phyloP scores from a whole-genome alignment of 768 basidiomycete genomes.

The Fomitopsis serialis region DNA sequence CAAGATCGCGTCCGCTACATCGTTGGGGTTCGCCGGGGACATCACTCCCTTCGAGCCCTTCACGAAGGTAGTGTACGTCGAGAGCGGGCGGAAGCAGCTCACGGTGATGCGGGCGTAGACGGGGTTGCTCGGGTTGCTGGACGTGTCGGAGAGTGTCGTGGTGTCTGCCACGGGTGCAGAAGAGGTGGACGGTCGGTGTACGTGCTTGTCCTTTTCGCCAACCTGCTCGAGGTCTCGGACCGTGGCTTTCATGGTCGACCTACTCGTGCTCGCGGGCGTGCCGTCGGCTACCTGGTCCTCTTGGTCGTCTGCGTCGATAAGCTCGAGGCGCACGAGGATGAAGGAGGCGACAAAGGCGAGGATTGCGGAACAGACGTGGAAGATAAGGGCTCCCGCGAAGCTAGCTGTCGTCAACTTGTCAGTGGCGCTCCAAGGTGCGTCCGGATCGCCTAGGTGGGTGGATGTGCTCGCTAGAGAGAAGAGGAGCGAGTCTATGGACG shows the following conservation, averaged over 20 bases:
- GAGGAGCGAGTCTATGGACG: conserved; percentile 51
- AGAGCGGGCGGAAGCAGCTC: conserved; percentile 1
- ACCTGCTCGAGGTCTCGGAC: background rate
- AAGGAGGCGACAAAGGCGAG: conserved; percentile 52
- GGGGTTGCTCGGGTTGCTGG: background rate
- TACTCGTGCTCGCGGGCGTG: background rate
- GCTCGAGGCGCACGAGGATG: conserved; percentile 48
- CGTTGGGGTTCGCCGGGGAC: background rate
- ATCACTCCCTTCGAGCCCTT: background rate
- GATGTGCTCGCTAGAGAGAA: conserved; percentile 23
- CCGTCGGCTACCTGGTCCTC: conserved; percentile 28
- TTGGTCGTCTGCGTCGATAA: conserved; percentile 41
- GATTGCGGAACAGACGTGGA: conserved; percentile 47
- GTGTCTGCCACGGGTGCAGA: background rate
- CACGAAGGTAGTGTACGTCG: background rate
- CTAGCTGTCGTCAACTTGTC: conserved; percentile 15
- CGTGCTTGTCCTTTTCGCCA: background rate
- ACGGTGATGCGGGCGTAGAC: background rate
- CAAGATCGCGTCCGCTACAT: background rate
- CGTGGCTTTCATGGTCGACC: background rate
- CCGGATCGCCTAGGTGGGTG: conserved; percentile 6
- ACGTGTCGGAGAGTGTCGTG: background rate
- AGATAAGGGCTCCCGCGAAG: conserved; percentile 13
- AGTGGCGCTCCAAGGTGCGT: conserved; percentile 7
- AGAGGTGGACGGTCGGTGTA: background rate